Evolutionary conservation across 306 rosid genomes (phyloP).

Genomic region (Cicer chorassanicum): DNA sequence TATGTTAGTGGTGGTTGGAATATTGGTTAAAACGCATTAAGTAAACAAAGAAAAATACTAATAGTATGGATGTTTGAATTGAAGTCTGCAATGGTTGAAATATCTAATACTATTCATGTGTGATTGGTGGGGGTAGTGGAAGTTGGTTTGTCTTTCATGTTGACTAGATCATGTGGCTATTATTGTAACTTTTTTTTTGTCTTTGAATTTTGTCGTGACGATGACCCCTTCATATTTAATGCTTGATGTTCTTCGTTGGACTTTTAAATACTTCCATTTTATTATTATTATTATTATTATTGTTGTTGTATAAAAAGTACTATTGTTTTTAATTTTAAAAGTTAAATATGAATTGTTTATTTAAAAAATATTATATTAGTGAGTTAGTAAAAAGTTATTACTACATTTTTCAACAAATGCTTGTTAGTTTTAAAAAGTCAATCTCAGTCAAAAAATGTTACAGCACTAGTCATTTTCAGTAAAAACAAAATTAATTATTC

Average conservation of each 20-base stretch:
- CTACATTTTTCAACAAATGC: not conserved
- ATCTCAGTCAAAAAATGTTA: too few species aligned
- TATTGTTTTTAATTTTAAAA: too few species aligned
- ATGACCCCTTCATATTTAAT: not conserved
- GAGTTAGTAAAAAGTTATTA: too few species aligned
- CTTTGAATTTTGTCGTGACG: not conserved
- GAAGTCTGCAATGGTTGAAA: not conserved
- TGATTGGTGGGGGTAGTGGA: not conserved
- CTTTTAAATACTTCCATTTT: constrained; percentile 1
- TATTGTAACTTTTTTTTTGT: not conserved
- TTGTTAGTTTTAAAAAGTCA: not conserved
- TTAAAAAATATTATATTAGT: too few species aligned
- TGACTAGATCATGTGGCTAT: constrained; percentile 35
- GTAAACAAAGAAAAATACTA: not conserved
- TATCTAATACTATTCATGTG: not conserved
- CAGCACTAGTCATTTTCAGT: too few species aligned
- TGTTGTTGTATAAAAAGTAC: too few species aligned
- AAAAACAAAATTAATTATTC: too few species aligned
- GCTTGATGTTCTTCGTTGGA: not conserved
- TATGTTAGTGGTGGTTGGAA: not conserved
- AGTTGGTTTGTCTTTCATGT: constrained; percentile 9
- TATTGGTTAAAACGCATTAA: not conserved
- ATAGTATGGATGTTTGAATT: not conserved
- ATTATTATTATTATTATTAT: not conserved
- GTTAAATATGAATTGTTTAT: too few species aligned